These are phyloP conservation scores for Cordyceps militaris DNA, from an alignment of 2,329 filamentous ascomycete species.

Conservation along the genomic window DNA sequence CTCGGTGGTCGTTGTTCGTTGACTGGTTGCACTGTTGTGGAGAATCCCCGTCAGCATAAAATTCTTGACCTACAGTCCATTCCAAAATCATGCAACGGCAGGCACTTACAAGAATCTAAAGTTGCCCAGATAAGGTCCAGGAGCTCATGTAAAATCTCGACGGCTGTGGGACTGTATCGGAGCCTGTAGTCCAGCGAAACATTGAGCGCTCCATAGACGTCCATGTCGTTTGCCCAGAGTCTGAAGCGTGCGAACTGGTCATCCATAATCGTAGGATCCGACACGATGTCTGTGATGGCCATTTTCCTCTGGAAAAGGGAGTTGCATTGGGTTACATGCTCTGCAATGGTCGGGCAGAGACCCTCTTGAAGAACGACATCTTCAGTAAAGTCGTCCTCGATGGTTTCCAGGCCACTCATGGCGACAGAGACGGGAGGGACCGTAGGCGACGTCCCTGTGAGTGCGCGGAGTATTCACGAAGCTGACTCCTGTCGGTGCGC, in stretches of 20 bases:
- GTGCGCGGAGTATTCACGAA: background rate
- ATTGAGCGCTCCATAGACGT: conserved; percentile 20
- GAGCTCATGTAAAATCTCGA: conserved; percentile 18
- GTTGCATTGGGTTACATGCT: conserved; percentile 22
- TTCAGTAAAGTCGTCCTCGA: conserved; percentile 10
- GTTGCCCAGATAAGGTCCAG: conserved; percentile 4
- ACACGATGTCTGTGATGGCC: conserved; percentile 19
- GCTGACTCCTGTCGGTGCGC: background rate
- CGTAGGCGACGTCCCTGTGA: background rate
- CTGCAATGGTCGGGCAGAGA: conserved; percentile 22
- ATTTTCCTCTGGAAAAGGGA: conserved; percentile 21
- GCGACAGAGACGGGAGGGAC: background rate
- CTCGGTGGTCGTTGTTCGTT: background rate
- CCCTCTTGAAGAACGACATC: conserved; percentile 25
- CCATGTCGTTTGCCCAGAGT: conserved; percentile 13
- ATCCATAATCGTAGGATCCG: conserved; percentile 22
- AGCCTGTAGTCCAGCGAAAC: conserved; percentile 25
- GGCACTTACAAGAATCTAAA: conserved; percentile 2
- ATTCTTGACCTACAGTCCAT: background rate
- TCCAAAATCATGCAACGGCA: background rate
- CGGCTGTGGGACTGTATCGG: conserved; percentile 21
- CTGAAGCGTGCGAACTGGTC: conserved; percentile 15
- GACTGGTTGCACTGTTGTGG: background rate
- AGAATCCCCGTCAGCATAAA: background rate
- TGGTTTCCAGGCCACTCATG: background rate